Evolutionary conservation across 257 asterid genomes (phyloP), one percentile per base, ranked within the genome.

Genomic region (Solanum infundibuliforme): DNA sequence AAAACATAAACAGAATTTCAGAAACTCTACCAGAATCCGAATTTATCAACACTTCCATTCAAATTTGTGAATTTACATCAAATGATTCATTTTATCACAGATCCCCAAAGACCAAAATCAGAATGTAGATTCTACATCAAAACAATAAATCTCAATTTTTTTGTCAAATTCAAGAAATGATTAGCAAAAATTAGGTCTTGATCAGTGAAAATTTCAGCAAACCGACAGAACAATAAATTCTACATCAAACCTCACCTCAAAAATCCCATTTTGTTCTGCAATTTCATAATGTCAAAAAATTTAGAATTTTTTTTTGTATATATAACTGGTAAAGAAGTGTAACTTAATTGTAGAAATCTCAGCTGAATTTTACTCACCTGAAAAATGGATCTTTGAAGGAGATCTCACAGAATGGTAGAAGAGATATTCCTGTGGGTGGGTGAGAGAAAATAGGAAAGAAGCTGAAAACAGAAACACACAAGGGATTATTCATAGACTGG

Each of bases 331-430:
- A 11, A 41, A 32, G 39, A 74, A 74, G 71, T 27, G 39, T 86
- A 46, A 73, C 65, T 20, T 39, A 18, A 72, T 72, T 86, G n/a
- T 69, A 86, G 68, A 48, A 46, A 86, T 21, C 84, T 35, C 74
- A 86, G 88, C n/a, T 75, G 31, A 87, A 87, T 72, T 55, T 48
- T 75, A 75, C 84, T 35, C 52, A 87, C 88, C 88, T 72, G 48
- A 62, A 62, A 87, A 77, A 75, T 60, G 86, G 73, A 72, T 58
- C 62, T 76, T 87, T 87, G 74, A 81, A 41, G 89, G 89, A 87
- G 89, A 87, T 87, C 89, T 87, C 79, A 66, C 12, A 29, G 23
- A 68, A 68, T 68, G 36, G 68, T 18, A n/a, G 34, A 18, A 48
- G 27, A 48, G 29, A 58, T 52, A 79, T 27, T 8, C 85, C 34